These are phyloP conservation scores for Apiospora malaysiana DNA, from an alignment of 2,329 filamentous ascomycete species.

Conservation along the genomic window DNA sequence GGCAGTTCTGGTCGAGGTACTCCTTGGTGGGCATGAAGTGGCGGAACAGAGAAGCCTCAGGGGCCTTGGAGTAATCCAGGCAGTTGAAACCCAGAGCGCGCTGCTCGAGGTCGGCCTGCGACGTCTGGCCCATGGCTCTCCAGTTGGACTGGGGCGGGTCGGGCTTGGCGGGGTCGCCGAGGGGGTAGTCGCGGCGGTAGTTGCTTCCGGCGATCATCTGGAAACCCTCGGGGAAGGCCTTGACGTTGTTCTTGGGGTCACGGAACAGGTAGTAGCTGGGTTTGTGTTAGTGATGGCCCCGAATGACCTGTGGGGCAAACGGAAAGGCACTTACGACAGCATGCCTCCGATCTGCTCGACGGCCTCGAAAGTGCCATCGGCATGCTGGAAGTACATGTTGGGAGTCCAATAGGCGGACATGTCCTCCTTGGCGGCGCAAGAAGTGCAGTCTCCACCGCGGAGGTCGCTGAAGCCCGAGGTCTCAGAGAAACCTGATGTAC, in stretches of 20 bases:
- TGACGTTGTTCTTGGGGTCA: slow-evolving; percentile 57
- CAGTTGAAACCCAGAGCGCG: slow-evolving; percentile 96
- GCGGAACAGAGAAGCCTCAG: slow-evolving; percentile 79
- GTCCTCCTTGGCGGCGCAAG: slow-evolving; percentile 80
- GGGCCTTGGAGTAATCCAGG: slow-evolving; percentile 72
- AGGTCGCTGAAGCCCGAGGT: slow-evolving; percentile 64
- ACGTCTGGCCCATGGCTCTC: slow-evolving; percentile 65
- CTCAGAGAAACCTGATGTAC: slow-evolving; percentile 66
- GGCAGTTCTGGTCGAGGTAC: slow-evolving; percentile 81
- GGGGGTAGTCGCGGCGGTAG: slow-evolving; percentile 70
- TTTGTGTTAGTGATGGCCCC: slow-evolving; percentile 1
- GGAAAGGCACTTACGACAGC: slow-evolving; percentile 85
- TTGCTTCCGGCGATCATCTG: slow-evolving; percentile 82
- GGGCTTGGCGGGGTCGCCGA: slow-evolving; percentile 68
- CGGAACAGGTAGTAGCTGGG: slow-evolving; percentile 81
- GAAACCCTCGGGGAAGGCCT: slow-evolving; percentile 78
- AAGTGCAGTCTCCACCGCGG: slow-evolving; percentile 71
- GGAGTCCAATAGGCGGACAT: slow-evolving; percentile 91
- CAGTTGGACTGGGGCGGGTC: slow-evolving; percentile 74
- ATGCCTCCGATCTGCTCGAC: slow-evolving; percentile 82
- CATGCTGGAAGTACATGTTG: slow-evolving; percentile 76
- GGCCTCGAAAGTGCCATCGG: slow-evolving; percentile 68
- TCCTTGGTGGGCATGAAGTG: slow-evolving; percentile 82
- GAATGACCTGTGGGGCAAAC: too few species aligned
- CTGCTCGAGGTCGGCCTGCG: slow-evolving; percentile 73